Evolutionary conservation across 106 monocot genomes (phyloP).

Genomic region (Allium cepa): DNA sequence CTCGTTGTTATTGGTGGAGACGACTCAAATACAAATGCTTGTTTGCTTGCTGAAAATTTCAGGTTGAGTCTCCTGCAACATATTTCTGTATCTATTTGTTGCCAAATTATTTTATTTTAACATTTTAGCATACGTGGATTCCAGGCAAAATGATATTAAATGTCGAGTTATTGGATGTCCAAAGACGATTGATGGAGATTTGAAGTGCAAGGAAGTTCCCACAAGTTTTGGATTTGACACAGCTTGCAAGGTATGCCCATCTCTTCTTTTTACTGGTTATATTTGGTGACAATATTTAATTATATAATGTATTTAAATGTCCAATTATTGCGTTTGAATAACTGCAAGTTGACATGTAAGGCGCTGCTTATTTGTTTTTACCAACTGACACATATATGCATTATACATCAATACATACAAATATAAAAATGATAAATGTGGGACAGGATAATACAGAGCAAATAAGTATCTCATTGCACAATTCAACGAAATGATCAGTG

Average conservation of each 20-base stretch:
- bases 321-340: no score
- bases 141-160: slow-evolving; percentile 78
- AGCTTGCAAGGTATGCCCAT: slow-evolving; percentile 77
- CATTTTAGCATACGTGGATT: slow-evolving; percentile 6
- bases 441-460: no score
- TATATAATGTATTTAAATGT: no score
- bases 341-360: no score
- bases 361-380: no score
- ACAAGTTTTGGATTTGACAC: slow-evolving; percentile 99
- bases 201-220: slow-evolving; percentile 97
- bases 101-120: background rate
- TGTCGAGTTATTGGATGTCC: slow-evolving; percentile 92
- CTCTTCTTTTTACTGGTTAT: background rate
- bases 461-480: no score
- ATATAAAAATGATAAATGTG: no score
- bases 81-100: no score
- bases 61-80: slow-evolving; percentile 31
- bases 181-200: slow-evolving; percentile 96
- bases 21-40: slow-evolving; percentile 99
- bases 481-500: no score
- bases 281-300: no score
- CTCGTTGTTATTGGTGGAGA: slow-evolving; percentile 98
- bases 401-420: no score
- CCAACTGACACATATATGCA: no score
- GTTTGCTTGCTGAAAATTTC: slow-evolving; percentile 88